Percentiles rank a stretch among this genome's conserved stretches.
Conservation (phyloP, 441 rosid genomes). For the Syzygium malaccense region DNA sequence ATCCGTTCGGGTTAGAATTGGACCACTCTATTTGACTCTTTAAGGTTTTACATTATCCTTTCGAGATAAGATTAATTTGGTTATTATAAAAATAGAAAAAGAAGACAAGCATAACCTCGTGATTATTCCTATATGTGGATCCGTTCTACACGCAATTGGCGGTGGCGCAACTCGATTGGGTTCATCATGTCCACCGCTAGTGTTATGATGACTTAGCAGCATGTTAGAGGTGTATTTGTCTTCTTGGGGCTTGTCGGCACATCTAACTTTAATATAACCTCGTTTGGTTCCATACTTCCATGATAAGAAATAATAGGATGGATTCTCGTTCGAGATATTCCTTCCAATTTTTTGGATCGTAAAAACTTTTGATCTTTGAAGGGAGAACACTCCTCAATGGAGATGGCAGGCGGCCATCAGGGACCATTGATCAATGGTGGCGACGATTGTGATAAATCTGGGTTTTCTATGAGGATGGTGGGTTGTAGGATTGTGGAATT, state of each 20-base stretch:
- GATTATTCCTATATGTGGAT: not conserved
- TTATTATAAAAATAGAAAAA: not conserved
- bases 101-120: not conserved
- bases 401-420: rapidly evolving
- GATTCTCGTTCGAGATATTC: not conserved
- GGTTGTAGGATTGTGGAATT: not conserved
- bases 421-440: not conserved
- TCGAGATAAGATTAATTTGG: not conserved
- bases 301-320: not conserved
- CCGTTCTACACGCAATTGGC: not conserved
- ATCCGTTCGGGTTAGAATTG: not conserved
- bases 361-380: not conserved
- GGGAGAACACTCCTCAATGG: not conserved
- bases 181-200: not conserved
- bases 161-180: not conserved
- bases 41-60: not conserved
- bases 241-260: not conserved
- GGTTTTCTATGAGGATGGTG: not conserved
- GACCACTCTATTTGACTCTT: not conserved
- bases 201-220: no score
- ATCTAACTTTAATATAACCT: not conserved
- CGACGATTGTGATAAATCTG: not conserved
- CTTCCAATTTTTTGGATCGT: not conserved
- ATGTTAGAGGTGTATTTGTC: not conserved
- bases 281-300: not conserved